Percentiles rank a stretch among this genome's conserved stretches.
Evolutionary conservation across 2,329 filamentous ascomycete species (phyloP).

Genomic region (Cladophialophora bantiana): DNA sequence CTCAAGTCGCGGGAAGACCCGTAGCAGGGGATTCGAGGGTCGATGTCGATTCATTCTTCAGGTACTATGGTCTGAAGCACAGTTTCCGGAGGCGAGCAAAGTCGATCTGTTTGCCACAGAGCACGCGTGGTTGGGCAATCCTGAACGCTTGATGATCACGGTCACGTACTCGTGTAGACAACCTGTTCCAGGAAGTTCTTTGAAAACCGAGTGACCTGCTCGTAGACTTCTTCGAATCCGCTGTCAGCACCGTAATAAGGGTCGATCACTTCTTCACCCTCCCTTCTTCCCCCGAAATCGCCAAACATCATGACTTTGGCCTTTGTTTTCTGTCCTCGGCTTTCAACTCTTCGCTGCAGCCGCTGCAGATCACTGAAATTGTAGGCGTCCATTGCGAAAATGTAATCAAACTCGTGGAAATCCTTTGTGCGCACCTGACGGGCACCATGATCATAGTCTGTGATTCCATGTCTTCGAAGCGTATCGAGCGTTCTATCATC

Average conservation of each 20-base stretch:
- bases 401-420: constrained; percentile 86
- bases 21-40: neutral
- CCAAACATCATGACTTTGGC: constrained; percentile 80
- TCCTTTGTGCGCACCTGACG: constrained; percentile 76
- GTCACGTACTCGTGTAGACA: constrained; percentile 45
- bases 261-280: constrained; percentile 77
- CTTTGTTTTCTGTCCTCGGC: constrained; percentile 46
- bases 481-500: constrained; percentile 86
- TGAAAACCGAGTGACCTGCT: constrained; percentile 80
- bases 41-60: neutral
- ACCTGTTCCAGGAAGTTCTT: constrained; percentile 74
- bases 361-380: constrained; percentile 71
- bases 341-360: constrained; percentile 48
- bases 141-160: neutral
- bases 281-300: constrained; percentile 69
- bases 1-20: neutral
- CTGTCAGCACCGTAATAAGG: constrained; percentile 89
- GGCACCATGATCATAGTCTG: constrained; percentile 76
- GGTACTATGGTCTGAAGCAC: neutral
- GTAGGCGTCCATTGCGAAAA: constrained; percentile 90
- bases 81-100: neutral
- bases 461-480: constrained; percentile 75
- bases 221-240: constrained; percentile 83
- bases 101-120: neutral
- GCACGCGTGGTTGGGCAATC: neutral